A percentile compares a stretch with the other conserved stretches of the same genome.
Evolutionary conservation across 2,329 filamentous ascomycete species (phyloP).

Genomic region (Neoascochyta sp.): DNA sequence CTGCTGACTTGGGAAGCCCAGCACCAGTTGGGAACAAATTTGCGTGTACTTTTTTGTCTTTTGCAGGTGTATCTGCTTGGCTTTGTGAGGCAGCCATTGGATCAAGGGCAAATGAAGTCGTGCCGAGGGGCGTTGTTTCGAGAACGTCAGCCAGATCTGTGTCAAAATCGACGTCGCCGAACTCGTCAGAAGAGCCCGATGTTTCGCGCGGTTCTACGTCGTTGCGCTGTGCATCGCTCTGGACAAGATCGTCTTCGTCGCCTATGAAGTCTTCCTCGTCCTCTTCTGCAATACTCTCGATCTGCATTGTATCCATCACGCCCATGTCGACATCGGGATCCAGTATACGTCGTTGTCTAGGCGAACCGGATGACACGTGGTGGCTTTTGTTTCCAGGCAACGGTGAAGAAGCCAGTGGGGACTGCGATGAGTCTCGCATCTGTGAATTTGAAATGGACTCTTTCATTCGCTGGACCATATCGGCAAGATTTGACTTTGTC

Average conservation of each 20-base stretch:
- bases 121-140: conserved; percentile 16
- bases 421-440: conserved; percentile 16
- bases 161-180: conserved; percentile 36
- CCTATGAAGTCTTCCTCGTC: conserved; percentile 2
- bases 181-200: conserved; percentile 33
- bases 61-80: conserved; percentile 6
- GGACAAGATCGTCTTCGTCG: conserved; percentile 1
- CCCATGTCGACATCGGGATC: too few relatives aligned
- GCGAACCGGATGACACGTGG: conserved; percentile 22
- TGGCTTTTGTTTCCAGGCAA: conserved; percentile 37
- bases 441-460: conserved; percentile 40
- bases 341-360: conserved; percentile 26
- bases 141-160: conserved; percentile 31
- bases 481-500: conserved; percentile 27
- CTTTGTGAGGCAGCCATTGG: conserved; percentile 6
- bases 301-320: too few relatives aligned
- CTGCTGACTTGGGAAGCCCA: conserved; percentile 5
- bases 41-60: conserved; percentile 4
- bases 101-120: conserved; percentile 9
- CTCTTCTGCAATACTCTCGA: conserved; percentile 4
- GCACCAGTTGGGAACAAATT: conserved; percentile 2
- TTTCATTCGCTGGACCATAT: conserved; percentile 44
- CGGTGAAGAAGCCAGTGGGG: conserved; percentile 48
- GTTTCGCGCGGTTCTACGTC: conserved; percentile 7
- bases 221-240: conserved; percentile 4